phyloP scores from a whole-genome alignment of 345 rosid genomes.

The Rhizophora mangle region DNA sequence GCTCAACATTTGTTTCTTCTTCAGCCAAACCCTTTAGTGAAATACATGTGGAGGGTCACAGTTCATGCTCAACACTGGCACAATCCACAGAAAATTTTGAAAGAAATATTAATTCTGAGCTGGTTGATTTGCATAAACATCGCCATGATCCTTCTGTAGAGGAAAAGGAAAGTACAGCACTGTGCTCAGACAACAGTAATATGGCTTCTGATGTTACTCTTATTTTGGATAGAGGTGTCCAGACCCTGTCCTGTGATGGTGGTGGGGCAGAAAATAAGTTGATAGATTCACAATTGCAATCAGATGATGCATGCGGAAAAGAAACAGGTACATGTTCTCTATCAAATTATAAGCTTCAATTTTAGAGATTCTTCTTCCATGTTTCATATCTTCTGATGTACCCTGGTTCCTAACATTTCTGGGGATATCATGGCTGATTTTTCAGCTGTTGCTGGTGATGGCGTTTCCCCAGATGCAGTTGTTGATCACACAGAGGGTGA shows the following conservation, averaged over 20 bases:
- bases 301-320: constrained; percentile 28
- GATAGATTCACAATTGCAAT: constrained; percentile 28
- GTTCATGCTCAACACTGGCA: constrained; percentile 8
- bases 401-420: not conserved
- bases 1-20: constrained; percentile 13
- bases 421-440: constrained; percentile 14
- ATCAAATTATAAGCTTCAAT: constrained; percentile 8
- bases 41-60: constrained; percentile 14
- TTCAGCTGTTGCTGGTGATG: constrained; percentile 20
- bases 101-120: constrained; percentile 14
- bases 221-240: constrained; percentile 24
- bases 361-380: constrained; percentile 5
- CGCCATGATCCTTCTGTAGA: constrained; percentile 15
- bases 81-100: constrained; percentile 24
- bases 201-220: constrained; percentile 18
- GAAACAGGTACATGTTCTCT: constrained; percentile 42
- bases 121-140: constrained; percentile 22
- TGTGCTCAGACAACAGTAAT: constrained; percentile 28
- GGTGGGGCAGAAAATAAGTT: constrained; percentile 28
- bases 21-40: constrained; percentile 18
- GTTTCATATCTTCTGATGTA: not conserved
- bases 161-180: constrained; percentile 28
- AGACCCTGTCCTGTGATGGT: constrained; percentile 21
- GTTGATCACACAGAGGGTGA: constrained; percentile 31
- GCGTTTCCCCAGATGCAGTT: constrained; percentile 19